These are phyloP conservation scores for Capronia americana DNA, from an alignment of 2,329 filamentous ascomycete genomes.

Conservation along the genomic window DNA sequence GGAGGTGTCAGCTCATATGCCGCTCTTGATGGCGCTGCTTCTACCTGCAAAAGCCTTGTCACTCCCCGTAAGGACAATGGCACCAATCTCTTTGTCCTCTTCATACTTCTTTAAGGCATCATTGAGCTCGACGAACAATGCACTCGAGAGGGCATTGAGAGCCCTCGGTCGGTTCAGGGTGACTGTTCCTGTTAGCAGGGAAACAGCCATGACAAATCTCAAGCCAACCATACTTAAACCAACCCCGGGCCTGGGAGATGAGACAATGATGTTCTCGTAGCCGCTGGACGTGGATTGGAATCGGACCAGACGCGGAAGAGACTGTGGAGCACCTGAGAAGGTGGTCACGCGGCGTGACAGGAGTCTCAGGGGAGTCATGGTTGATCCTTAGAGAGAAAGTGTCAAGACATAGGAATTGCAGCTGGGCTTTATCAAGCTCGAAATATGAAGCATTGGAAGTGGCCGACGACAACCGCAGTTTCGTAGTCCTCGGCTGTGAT, in stretches of 20 bases:
- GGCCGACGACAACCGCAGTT: conserved; percentile 8
- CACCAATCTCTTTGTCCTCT: conserved; percentile 70
- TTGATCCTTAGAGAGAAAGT: background rate
- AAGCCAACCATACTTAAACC: conserved; percentile 71
- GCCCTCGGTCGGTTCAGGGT: conserved; percentile 94
- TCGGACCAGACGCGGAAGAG: conserved; percentile 63
- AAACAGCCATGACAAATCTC: conserved; percentile 4
- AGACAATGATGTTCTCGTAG: conserved; percentile 85
- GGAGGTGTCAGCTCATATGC: conserved; percentile 20
- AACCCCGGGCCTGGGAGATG: conserved; percentile 84
- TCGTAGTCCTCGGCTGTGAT: conserved; percentile 24
- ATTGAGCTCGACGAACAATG: conserved; percentile 90
- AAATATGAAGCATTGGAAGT: conserved; percentile 10
- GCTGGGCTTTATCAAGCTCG: background rate
- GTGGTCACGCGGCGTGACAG: conserved; percentile 53
- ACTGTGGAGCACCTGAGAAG: conserved; percentile 64
- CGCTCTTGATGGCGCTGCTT: conserved; percentile 5
- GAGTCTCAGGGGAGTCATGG: conserved; percentile 30
- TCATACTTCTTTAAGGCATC: conserved; percentile 75
- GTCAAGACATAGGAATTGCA: conserved; percentile 9
- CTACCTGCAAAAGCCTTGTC: conserved; percentile 80
- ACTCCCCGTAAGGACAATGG: conserved; percentile 86
- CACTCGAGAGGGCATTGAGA: conserved; percentile 89
- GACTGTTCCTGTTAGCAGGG: conserved; percentile 54
- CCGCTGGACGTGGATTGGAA: conserved; percentile 52